Evolutionary conservation across 805 yeast genomes (phyloP), one percentile per base, ranked within the genome.

Genomic region (Barnettozyma californica): DNA sequence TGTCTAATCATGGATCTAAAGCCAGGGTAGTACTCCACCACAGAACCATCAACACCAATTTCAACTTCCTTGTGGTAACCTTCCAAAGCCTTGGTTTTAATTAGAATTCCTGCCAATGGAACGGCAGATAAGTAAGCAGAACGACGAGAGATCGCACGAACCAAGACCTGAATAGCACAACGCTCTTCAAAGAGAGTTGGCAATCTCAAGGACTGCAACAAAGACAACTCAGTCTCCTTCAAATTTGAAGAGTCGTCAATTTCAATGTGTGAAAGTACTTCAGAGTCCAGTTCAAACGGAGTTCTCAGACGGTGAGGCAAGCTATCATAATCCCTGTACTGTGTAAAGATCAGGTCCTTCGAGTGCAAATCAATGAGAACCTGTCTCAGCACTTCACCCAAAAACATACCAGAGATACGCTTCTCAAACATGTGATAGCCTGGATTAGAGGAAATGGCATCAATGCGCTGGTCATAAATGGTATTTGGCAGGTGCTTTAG

Each of bases 21-120:
- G 23, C 92, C 91, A 16, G 99, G 99, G 67, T 91, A 94, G 63
- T 80, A 86, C 68, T 92, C 96, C 44, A 92, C 84, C 47, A 92
- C 94, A 3, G 96, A 84, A 34, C 99, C 99, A 67, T 92, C 98
- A 51, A 91, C 91, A 50, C 97, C 98, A 55, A 94, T 80, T 65
- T 92, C 98, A 44, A 92, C 89, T 60, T 83, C 87, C 52, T 78
- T 80, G 58, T 84, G 87, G 57, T 71, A 74, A 38, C 73, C 73
- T 49, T 67, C 68, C 45, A 90, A 77, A 14, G 92, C 84, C 45
- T 73, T 75, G 1, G 91, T 84, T 66, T 80, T 80, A 45, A 75
- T 69, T 46, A 84, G 64, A 48, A 92, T 77, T 2, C 94, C 97
- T 29, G 96, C 92, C 49, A 92, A 74, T 49, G 97, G 96, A 42